Percentiles rank a stretch among this genome's conserved stretches.
These are phyloP conservation scores for Mycocentrospora acerina DNA, from an alignment of 2,329 filamentous ascomycete species.

Conservation along the genomic window DNA sequence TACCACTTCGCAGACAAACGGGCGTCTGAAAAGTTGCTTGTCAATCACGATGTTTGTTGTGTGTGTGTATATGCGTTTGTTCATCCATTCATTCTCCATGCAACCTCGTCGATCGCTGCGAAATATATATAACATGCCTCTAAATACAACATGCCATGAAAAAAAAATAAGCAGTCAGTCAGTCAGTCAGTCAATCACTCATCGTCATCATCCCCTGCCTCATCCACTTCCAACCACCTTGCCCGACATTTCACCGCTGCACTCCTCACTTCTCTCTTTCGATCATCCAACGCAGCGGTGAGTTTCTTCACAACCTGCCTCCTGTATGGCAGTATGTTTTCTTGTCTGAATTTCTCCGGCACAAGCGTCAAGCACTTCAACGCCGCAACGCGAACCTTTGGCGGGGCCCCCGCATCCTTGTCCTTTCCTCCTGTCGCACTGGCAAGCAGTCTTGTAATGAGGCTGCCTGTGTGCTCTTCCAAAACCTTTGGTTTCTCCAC, in stretches of 20 bases:
- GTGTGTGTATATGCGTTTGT: too few relatives aligned
- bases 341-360: constrained; percentile 50
- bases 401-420: constrained; percentile 22
- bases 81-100: neutral
- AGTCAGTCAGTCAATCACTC: neutral
- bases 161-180: too few relatives aligned
- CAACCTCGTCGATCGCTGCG: neutral
- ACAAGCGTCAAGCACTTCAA: constrained; percentile 52
- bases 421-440: constrained; percentile 33
- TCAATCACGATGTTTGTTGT: neutral
- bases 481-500: constrained; percentile 56
- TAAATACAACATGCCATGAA: too few relatives aligned
- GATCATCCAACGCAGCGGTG: constrained; percentile 60
- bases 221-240: constrained; percentile 62
- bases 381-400: constrained; percentile 50
- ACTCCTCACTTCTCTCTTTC: constrained; percentile 62
- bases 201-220: constrained; percentile 56
- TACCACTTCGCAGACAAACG: constrained; percentile 21
- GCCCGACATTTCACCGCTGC: constrained; percentile 63
- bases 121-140: too few relatives aligned
- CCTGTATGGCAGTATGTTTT: constrained; percentile 59
- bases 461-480: constrained; percentile 58
- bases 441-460: constrained; percentile 59
- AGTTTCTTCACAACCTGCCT: constrained; percentile 59
- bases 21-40: constrained; percentile 10